Conservation (phyloP, 345 rosid genomes). For the Sisymbrium altissimum region DNA sequence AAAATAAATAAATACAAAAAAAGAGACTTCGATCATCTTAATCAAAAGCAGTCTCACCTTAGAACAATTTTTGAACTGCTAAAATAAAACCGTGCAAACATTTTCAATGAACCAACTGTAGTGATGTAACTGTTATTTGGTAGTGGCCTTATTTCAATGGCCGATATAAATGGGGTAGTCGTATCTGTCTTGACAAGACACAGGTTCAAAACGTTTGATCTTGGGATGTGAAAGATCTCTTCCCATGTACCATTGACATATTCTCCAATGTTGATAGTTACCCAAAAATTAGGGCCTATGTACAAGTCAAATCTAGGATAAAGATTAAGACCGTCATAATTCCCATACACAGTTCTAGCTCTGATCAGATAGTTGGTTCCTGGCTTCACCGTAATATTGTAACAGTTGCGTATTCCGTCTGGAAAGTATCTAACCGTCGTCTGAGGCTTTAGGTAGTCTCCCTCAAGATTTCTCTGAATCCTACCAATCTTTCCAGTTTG, state of each 20-base stretch:
- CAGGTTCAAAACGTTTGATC: slow-evolving; percentile 1
- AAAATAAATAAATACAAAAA: not conserved
- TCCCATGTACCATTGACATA: not conserved
- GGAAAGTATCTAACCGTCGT: slow-evolving; percentile 36
- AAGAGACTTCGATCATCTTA: not conserved
- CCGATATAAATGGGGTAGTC: slow-evolving; percentile 28
- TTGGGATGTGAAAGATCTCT: slow-evolving; percentile 28
- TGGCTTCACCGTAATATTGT: slow-evolving; percentile 17
- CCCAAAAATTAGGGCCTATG: slow-evolving; percentile 33
- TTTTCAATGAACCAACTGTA: not conserved
- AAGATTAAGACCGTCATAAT: slow-evolving; percentile 18
- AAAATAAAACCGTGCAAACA: not conserved
- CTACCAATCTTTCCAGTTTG: slow-evolving; percentile 25
- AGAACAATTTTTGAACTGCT: not conserved
- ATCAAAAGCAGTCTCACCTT: not conserved
- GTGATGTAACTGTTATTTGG: slow-evolving; percentile 4
- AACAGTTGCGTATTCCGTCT: slow-evolving; percentile 41
- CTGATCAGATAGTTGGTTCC: slow-evolving; percentile 34
- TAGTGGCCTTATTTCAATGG: slow-evolving; percentile 5
- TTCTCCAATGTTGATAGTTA: not conserved
- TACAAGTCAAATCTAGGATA: slow-evolving; percentile 27
- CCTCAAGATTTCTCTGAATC: not conserved
- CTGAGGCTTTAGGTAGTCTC: not conserved
- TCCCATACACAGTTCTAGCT: slow-evolving; percentile 24
- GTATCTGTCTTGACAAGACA: slow-evolving; percentile 37